phyloP scores from a whole-genome alignment of 805 yeast species.

The Kluyveromyces starmeri region DNA sequence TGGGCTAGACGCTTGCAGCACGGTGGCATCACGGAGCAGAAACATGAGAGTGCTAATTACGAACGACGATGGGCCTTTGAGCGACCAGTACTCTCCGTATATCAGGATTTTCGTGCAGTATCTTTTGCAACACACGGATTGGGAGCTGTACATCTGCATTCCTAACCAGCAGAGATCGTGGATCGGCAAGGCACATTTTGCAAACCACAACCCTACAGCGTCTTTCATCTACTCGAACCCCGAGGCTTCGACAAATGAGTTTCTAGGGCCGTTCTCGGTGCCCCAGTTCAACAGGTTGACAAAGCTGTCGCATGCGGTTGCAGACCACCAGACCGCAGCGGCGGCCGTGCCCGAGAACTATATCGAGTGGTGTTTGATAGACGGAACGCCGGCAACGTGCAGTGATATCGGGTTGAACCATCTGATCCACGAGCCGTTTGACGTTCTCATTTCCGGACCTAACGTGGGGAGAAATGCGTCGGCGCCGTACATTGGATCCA shows the following conservation, averaged over 20 bases:
- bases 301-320: constrained; percentile 70
- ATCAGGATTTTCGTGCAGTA: constrained; percentile 73
- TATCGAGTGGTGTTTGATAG: constrained; percentile 79
- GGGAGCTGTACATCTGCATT: constrained; percentile 78
- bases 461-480: constrained; percentile 91
- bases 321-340: constrained; percentile 48
- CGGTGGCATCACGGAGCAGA: no score
- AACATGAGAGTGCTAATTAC: constrained; percentile 58
- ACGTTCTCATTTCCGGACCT: constrained; percentile 89
- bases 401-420: constrained; percentile 83
- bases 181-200: constrained; percentile 97
- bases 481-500: constrained; percentile 77
- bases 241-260: constrained; percentile 42
- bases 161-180: constrained; percentile 84
- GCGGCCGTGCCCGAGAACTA: constrained; percentile 23
- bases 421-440: constrained; percentile 49
- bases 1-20: no score
- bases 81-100: constrained; percentile 73
- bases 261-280: constrained; percentile 55
- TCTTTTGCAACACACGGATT: constrained; percentile 53
- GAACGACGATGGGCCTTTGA: constrained; percentile 94
- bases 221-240: constrained; percentile 51
- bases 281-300: constrained; percentile 33
- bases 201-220: constrained; percentile 56
- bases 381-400: constrained; percentile 96